Evolutionary conservation across 140 eudicot species (phyloP), one percentile per base, ranked within the genome.

Genomic region (Oenanthe javanica): DNA sequence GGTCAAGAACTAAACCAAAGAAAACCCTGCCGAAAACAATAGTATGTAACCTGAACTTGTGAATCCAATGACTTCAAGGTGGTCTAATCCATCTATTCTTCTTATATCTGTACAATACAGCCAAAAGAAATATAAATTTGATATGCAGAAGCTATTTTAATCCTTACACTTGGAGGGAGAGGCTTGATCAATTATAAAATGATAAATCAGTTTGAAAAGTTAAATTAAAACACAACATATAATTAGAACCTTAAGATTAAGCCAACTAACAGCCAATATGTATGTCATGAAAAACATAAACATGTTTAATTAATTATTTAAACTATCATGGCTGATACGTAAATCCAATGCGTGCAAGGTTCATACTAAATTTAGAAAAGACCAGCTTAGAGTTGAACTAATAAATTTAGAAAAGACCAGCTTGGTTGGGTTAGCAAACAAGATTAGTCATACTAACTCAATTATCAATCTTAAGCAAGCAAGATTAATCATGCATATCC

Each of bases 261-360:
- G 57, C 42, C 21, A 47, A 74, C 51, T 23, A 74, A 47, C 38
- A 4, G 3, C 12, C 36, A 45, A 46, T 47, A 12, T 10, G n/a
- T 4, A 4, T 46, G 38, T 74, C 50, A 74, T 45, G 46, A 25
- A 47, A 6, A 50, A 74, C 50, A 47, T 43, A 47, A 45, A 7
- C 38, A 74, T 8, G 2, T 43, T 3, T 43, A 6, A 11, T 74
- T 23, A 21, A 16, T 72, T 43, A 43, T 25, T 75, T 75, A 47
- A 67, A 79, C 23, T 59, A 18, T 42, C 10, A 79, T 79, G 70
- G 69, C 77, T 67, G 25, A 55, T 36, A 79, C 77, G 51, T 79
- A 49, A 67, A 67, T 63, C 59, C 82, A 15, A 69, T 25, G 47
- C 10, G 61, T 31, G 64, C 42, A 43, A 54, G 50, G 79, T 66